Conservation (phyloP, 306 rosid species). For the Cicer yamashitae region DNA sequence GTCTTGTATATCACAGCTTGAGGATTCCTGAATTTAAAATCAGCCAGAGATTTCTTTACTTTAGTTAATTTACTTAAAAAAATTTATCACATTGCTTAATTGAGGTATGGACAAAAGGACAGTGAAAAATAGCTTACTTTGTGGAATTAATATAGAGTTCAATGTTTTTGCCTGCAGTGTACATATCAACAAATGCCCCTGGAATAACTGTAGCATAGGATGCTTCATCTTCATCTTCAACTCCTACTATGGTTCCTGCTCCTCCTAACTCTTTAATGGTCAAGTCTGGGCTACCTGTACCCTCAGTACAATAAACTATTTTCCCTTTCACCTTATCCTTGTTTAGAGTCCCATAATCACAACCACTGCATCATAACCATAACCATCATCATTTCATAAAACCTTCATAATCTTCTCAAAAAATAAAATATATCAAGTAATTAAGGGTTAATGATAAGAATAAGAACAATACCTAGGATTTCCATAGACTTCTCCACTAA, state of each 20-base stretch:
- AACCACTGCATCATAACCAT: slow-evolving; percentile 57
- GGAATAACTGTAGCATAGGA: slow-evolving; percentile 60
- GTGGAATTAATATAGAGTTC: slow-evolving; percentile 75
- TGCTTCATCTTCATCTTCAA: slow-evolving; percentile 42
- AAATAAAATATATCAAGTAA: background rate
- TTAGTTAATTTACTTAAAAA: slow-evolving; percentile 1
- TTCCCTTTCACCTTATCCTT: slow-evolving; percentile 67
- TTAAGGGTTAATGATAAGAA: background rate
- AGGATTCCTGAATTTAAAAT: slow-evolving; percentile 57
- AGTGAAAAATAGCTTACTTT: slow-evolving; percentile 53
- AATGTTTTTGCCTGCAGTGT: slow-evolving; percentile 46
- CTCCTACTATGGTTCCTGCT: slow-evolving; percentile 62
- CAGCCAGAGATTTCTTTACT: background rate
- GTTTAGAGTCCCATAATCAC: slow-evolving; percentile 64
- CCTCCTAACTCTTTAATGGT: slow-evolving; percentile 60
- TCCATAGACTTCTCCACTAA: slow-evolving; percentile 42
- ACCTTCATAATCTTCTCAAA: background rate
- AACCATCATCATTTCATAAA: slow-evolving; percentile 33
- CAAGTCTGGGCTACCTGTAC: slow-evolving; percentile 46
- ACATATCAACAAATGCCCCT: slow-evolving; percentile 47
- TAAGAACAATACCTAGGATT: slow-evolving; percentile 55
- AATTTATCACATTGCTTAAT: background rate
- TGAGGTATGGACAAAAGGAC: background rate
- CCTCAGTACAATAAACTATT: slow-evolving; percentile 69
- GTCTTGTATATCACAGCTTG: slow-evolving; percentile 65